Evolutionary conservation across 192 early-diverging fungal genomes (phyloP).

Genomic region (Coemansia sp.): DNA sequence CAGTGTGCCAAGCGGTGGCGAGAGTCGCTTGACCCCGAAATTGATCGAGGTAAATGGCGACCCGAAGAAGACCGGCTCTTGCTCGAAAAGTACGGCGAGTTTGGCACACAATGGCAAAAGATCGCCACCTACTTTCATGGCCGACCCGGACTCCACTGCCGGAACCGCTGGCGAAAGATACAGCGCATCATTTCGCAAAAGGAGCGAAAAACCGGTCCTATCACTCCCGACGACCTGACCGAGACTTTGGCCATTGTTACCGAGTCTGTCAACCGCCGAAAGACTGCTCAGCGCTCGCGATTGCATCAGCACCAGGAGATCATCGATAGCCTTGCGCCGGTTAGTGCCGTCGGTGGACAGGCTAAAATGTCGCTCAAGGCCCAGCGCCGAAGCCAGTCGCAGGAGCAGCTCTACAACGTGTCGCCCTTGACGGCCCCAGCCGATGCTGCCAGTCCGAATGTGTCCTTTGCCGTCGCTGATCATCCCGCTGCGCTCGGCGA

Average conservation of each 20-base stretch:
- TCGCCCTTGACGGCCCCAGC: not conserved
- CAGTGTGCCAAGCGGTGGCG: constrained; percentile 92
- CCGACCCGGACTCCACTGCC: constrained; percentile 75
- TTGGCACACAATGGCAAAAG: constrained; percentile 79
- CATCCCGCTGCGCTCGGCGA: not conserved
- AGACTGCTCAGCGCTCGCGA: constrained; percentile 51
- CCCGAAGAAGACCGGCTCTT: constrained; percentile 67
- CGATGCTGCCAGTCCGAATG: not conserved
- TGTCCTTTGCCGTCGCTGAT: constrained; percentile 1
- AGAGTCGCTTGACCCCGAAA: constrained; percentile 83
- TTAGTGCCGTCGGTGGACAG: not conserved
- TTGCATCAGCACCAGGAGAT: constrained; percentile 14
- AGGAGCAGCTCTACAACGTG: constrained; percentile 1
- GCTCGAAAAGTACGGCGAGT: constrained; percentile 64
- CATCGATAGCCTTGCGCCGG: not conserved
- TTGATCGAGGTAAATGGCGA: constrained; percentile 73
- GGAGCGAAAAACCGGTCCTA: constrained; percentile 37
- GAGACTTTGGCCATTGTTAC: constrained; percentile 42
- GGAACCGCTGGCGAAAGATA: constrained; percentile 80
- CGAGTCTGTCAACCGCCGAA: constrained; percentile 51
- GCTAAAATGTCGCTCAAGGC: constrained; percentile 7
- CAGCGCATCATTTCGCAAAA: constrained; percentile 61
- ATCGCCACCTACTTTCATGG: constrained; percentile 76
- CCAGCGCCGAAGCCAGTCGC: constrained; percentile 10
- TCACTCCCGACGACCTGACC: constrained; percentile 22